Conservation (phyloP, 2,329 filamentous ascomycete genomes). For the Penicillium concentricum region DNA sequence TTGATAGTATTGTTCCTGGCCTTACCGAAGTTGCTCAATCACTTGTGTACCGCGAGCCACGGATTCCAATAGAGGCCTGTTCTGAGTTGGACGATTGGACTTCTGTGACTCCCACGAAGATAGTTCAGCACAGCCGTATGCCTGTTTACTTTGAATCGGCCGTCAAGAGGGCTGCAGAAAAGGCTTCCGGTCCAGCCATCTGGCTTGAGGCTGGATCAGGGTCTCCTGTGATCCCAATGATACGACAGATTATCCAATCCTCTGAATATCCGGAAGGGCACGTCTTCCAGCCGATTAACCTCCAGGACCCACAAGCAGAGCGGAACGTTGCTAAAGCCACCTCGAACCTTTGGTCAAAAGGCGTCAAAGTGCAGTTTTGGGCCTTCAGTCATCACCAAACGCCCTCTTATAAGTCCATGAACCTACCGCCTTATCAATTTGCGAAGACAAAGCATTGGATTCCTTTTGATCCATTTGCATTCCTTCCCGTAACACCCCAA, state of each 20-base stretch:
- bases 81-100: background rate
- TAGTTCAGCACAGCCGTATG: background rate
- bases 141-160: background rate
- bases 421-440: constrained; percentile 2
- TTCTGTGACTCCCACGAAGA: background rate
- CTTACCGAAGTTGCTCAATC: background rate
- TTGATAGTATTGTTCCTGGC: background rate
- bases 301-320: background rate
- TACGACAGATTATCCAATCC: background rate
- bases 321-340: background rate
- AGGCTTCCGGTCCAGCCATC: background rate
- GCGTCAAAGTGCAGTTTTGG: background rate
- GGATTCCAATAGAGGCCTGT: background rate
- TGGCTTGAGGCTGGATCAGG: constrained; percentile 1
- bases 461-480: background rate
- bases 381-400: background rate
- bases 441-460: background rate
- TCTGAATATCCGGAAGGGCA: background rate
- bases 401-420: background rate
- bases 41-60: background rate
- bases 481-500: background rate
- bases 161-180: background rate
- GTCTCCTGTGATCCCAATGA: background rate
- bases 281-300: background rate
- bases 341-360: background rate